Evolutionary conservation across 1,284 basidiomycete species (phyloP).

Genomic region (Melampsora occidentalis): DNA sequence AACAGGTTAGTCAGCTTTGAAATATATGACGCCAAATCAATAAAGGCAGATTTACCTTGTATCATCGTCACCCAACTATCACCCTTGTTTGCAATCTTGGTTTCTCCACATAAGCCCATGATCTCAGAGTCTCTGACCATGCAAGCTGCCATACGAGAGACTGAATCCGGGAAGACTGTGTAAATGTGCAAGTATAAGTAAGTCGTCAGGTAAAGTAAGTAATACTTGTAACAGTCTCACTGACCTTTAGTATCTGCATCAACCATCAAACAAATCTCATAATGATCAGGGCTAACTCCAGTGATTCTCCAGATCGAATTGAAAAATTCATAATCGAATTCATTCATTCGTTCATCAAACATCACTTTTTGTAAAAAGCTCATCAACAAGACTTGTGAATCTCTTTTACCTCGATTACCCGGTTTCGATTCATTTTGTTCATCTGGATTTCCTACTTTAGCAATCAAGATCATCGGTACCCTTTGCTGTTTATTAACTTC

Average conservation of each 20-base stretch:
- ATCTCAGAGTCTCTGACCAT: constrained; percentile 58
- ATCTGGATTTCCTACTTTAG: constrained; percentile 86
- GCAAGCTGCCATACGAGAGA: constrained; percentile 56
- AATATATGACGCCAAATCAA: neutral
- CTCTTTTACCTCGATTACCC: constrained; percentile 97
- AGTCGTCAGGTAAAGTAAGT: neutral
- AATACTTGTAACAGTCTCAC: constrained; percentile 49
- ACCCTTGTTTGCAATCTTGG: constrained; percentile 58
- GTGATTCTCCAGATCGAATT: constrained; percentile 57
- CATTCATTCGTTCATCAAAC: constrained; percentile 58
- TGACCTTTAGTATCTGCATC: constrained; percentile 63
- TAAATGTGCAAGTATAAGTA: constrained; percentile 9
- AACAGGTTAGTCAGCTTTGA: constrained; percentile 29
- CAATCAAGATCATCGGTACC: constrained; percentile 89
- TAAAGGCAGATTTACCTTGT: constrained; percentile 49
- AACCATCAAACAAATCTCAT: constrained; percentile 57
- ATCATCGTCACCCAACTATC: constrained; percentile 59
- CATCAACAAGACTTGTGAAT: constrained; percentile 76
- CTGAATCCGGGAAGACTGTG: constrained; percentile 55
- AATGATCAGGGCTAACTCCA: constrained; percentile 56
- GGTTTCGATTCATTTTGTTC: constrained; percentile 87
- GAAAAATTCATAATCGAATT: constrained; percentile 58
- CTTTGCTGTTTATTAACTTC: constrained; percentile 94
- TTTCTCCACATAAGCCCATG: constrained; percentile 59
- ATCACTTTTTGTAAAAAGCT: constrained; percentile 58